Conservation (phyloP, 352 stramenopile genomes). For the Pythium vanterpoolii region DNA sequence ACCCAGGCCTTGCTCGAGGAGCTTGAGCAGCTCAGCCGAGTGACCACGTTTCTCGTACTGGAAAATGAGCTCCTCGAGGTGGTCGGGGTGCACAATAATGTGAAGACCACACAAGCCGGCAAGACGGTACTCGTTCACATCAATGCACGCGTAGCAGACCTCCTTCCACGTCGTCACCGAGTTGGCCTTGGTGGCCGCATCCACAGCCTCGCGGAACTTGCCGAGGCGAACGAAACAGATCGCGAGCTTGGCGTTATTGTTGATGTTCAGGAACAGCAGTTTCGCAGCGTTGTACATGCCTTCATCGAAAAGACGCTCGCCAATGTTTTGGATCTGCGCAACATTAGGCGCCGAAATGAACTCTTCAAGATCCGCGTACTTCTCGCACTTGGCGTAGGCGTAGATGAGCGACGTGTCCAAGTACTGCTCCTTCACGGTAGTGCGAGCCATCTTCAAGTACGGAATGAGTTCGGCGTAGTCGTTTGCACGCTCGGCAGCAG, state of each 20-base stretch:
- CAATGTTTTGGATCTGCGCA: conserved; percentile 99
- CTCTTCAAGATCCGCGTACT: conserved; percentile 98
- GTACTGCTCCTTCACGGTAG: conserved; percentile 98
- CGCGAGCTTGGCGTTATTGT: conserved; percentile 99
- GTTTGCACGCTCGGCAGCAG: conserved; percentile 94
- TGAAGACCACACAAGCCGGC: conserved; percentile 97
- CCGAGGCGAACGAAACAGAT: conserved; percentile 99
- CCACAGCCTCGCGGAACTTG: conserved; percentile 99
- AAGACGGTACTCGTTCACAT: conserved; percentile 98
- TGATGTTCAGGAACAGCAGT: conserved; percentile 99
- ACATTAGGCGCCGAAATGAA: conserved; percentile 99
- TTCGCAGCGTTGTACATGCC: conserved; percentile 98
- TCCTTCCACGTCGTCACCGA: conserved; percentile 99
- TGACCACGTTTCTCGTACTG: conserved; percentile 98
- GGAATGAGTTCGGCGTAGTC: conserved; percentile 97
- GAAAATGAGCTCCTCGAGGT: conserved; percentile 99
- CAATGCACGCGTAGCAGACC: conserved; percentile 98
- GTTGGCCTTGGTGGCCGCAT: conserved; percentile 99
- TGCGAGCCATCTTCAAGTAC: conserved; percentile 99
- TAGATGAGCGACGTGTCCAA: conserved; percentile 99
- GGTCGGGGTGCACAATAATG: conserved; percentile 99
- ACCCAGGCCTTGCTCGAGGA: conserved; percentile 99
- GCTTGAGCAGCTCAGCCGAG: conserved; percentile 95
- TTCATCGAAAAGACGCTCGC: conserved; percentile 97
- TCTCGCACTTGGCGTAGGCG: conserved; percentile 97